These are phyloP conservation scores for Phytophthora pisi DNA, from an alignment of 352 stramenopile species.

Conservation along the genomic window DNA sequence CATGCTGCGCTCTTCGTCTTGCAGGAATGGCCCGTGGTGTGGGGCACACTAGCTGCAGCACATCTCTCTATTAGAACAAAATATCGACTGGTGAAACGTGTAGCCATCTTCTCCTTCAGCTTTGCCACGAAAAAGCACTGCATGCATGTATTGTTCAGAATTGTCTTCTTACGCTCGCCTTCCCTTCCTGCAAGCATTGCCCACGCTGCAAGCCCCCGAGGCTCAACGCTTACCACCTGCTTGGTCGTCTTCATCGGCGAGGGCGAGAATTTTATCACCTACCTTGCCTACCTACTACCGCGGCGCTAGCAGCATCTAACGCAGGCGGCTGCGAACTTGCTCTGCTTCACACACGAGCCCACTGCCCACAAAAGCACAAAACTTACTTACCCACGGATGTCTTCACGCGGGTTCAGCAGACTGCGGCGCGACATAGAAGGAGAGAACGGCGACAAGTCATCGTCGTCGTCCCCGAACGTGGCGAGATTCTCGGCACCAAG, in stretches of 20 bases:
- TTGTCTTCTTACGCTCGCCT: slow-evolving; percentile 7
- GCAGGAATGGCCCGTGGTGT: slow-evolving; percentile 6
- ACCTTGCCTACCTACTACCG: slow-evolving; percentile 4
- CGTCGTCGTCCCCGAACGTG: slow-evolving; percentile 38
- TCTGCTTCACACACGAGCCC: neutral
- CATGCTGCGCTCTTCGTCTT: slow-evolving; percentile 7
- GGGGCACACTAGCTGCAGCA: neutral
- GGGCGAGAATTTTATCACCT: slow-evolving; percentile 15
- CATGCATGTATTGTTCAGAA: slow-evolving; percentile 23
- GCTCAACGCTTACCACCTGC: slow-evolving; percentile 10
- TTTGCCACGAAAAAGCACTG: neutral
- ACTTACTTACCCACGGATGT: slow-evolving; percentile 45
- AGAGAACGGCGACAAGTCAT: slow-evolving; percentile 43
- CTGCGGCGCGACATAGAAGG: slow-evolving; percentile 38
- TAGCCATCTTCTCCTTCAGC: neutral
- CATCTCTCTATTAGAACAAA: neutral
- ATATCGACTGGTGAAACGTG: slow-evolving; percentile 9
- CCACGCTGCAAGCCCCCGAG: slow-evolving; percentile 4
- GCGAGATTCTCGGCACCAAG: slow-evolving; percentile 37
- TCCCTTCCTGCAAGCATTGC: slow-evolving; percentile 3
- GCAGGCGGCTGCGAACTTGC: neutral
- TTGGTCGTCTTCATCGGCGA: slow-evolving; percentile 7
- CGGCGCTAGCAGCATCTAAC: slow-evolving; percentile 10
- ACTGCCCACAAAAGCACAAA: neutral
- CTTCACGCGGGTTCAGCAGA: slow-evolving; percentile 48